These are phyloP conservation scores for Populus hybrid DNA, from an alignment of 441 rosid species.

Conservation along the genomic window DNA sequence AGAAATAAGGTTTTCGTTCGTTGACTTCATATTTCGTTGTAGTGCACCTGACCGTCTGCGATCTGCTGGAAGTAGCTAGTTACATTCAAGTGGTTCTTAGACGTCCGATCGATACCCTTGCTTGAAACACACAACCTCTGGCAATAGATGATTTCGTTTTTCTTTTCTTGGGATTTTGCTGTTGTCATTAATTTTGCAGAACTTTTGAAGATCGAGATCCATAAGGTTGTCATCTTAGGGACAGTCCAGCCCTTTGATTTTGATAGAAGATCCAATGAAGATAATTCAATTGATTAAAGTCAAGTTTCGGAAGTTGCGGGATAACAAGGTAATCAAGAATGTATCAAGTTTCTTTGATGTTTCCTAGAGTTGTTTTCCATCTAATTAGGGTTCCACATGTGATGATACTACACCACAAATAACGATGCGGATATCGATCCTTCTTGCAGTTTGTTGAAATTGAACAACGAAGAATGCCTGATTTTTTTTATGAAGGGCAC, in stretches of 20 bases:
- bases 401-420: no score
- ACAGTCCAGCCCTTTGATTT: not conserved
- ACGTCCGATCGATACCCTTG: not conserved
- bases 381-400: no score
- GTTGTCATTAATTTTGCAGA: not conserved
- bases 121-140: not conserved
- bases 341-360: not conserved
- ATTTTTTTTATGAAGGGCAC: not conserved
- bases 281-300: no score
- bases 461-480: not conserved
- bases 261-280: no score
- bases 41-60: not conserved
- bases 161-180: not conserved
- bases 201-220: not conserved
- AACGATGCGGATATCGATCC: not conserved
- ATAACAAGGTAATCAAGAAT: not conserved
- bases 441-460: not conserved
- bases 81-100: not conserved
- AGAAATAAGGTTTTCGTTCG: not conserved
- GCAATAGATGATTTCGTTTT: no score
- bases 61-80: not conserved
- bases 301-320: no score
- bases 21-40: not conserved
- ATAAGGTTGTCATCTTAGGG: not conserved
- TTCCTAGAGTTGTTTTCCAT: no score